Evolutionary conservation across 176 grass and related monocot species (phyloP), one percentile per base, ranked within the genome.

Genomic region (Thinopyrum elongatum): DNA sequence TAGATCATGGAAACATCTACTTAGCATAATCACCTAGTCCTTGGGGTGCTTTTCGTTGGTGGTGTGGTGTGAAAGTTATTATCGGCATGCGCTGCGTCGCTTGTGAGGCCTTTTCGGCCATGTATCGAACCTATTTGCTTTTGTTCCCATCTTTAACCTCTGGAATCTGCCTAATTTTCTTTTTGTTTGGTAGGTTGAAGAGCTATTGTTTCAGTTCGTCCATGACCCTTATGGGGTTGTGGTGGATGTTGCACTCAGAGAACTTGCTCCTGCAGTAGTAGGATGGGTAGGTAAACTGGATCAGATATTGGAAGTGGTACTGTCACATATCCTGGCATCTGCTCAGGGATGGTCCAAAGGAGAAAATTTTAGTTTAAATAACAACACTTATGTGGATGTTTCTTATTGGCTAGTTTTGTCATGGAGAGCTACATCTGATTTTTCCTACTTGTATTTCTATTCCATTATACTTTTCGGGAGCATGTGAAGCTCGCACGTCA

Each of bases 221-320:
- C 94, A 91, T 74, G 95, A 98, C 83, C 93, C 93, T 83, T 98
- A 93, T 44, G 93, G 91, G 69, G 83, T 61, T 8, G 95, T 98
- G 57, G 95, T 95, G 57, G 93, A 98, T 82, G 89, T 87, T 78
- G 72, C 93, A 42, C 90, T 98, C 49, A 95, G 86, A 88, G 86
- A 95, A 74, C 95, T 98, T 82, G 86, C 94, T 89, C 88, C 91
- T 65, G 95, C 91, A 83, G 77, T 94, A 66, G 91, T 94, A 92
- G 92, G 82, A 65, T 98, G 95, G 95, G 91, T 91, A 86, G 88
- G 81, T 87, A 94, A 98, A 98, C 87, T 98, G 80, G 90, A 94
- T 89, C 93, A 98, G 84, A 90, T 98, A 86, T 87, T 85, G 81
- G 87, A 86, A 23, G 93, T 95, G 14, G 79, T 95, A 83, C 90